A percentile compares a stretch with the other conserved stretches of the same genome.
Conservation (phyloP, 176 grass and related monocot genomes). For the Musa acuminata region DNA sequence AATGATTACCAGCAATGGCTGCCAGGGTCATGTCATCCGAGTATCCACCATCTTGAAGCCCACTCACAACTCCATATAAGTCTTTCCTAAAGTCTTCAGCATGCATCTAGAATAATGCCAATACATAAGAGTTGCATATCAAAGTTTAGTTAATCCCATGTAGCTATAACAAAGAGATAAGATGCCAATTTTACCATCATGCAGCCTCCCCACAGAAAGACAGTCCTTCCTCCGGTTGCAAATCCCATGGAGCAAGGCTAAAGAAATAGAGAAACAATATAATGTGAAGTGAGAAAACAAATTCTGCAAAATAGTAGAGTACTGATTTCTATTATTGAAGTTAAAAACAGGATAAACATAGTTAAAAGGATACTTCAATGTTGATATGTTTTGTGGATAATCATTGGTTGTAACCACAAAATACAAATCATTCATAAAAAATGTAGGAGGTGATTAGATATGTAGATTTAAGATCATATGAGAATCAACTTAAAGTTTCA, state of each 20-base stretch:
- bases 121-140: not conserved
- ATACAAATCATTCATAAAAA: no score
- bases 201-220: conserved; percentile 99
- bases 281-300: not conserved
- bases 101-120: conserved; percentile 71
- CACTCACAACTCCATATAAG: conserved; percentile 72
- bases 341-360: no score
- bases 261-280: conserved; percentile 11
- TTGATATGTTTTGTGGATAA: no score
- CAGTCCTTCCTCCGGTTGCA: conserved; percentile 97
- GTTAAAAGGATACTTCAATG: no score
- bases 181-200: conserved; percentile 75
- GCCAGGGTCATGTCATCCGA: conserved; percentile 99
- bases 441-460: no score
- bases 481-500: no score
- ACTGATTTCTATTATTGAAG: no score
- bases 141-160: not conserved
- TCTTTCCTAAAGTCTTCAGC: conserved; percentile 97
- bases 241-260: conserved; percentile 99
- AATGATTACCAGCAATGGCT: conserved; percentile 76
- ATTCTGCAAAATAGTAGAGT: not conserved
- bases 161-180: not conserved
- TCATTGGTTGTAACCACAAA: no score
- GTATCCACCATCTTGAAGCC: conserved; percentile 86
- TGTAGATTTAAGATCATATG: no score